A percentile compares a stretch with the other conserved stretches of the same genome.
Evolutionary conservation across 768 basidiomycete species (phyloP).

Genomic region (Trametes punicea): DNA sequence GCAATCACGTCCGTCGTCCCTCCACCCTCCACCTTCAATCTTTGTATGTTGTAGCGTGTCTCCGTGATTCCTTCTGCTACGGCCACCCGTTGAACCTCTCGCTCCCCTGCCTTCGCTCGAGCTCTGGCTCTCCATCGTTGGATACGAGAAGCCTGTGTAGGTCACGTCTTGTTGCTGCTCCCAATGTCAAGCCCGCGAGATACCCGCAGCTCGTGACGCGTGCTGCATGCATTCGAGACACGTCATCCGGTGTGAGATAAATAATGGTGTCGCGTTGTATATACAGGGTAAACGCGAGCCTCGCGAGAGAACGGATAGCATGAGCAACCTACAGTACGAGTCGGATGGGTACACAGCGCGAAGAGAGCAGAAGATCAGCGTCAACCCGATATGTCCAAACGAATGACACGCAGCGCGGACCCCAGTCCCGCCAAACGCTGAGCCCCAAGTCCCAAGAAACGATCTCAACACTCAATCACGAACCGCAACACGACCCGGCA

Average conservation of each 20-base stretch:
- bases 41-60: neutral
- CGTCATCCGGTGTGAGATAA: slow-evolving; percentile 4
- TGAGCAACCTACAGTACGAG: slow-evolving; percentile 8
- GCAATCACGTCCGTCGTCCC: too few species aligned
- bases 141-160: slow-evolving; percentile 5
- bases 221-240: too few species aligned
- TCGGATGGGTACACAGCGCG: neutral
- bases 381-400: neutral
- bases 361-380: neutral
- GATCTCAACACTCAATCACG: neutral
- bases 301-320: slow-evolving; percentile 1
- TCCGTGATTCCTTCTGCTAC: neutral
- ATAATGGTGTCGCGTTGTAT: slow-evolving; percentile 5
- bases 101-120: neutral
- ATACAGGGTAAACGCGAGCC: slow-evolving; percentile 11
- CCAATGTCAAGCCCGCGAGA: neutral
- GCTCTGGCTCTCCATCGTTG: neutral
- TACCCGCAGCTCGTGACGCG: neutral
- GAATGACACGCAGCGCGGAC: neutral
- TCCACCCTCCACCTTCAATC: neutral
- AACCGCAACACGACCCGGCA: slow-evolving; percentile 10
- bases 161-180: slow-evolving; percentile 3
- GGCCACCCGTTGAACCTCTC: neutral
- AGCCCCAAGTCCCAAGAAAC: neutral
- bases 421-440: neutral